Evolutionary conservation across 176 grass and related monocot genomes (phyloP).

Genomic region (Areca catechu): DNA sequence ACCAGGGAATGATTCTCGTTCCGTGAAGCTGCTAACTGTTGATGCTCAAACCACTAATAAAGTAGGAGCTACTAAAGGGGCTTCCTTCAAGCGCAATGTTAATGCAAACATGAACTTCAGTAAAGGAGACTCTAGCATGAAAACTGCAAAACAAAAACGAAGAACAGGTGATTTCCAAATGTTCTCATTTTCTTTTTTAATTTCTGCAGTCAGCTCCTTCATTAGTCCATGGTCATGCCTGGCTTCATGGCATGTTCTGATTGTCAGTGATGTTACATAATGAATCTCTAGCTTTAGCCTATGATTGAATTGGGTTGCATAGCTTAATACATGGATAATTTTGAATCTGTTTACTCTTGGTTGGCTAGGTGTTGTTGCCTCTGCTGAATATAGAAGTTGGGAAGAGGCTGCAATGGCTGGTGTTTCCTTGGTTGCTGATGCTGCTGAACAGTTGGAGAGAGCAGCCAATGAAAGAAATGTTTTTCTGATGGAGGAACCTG

Average conservation of each 20-base stretch:
- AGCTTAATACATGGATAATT: too few species aligned
- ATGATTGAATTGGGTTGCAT: too few species aligned
- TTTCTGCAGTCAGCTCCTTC: too few species aligned
- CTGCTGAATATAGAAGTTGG: conserved; percentile 85
- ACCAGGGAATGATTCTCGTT: conserved; percentile 41
- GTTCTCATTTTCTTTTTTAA: too few species aligned
- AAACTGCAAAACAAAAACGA: conserved; percentile 81
- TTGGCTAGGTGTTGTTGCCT: conserved; percentile 44
- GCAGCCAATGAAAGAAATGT: conserved; percentile 27
- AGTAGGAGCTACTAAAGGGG: conserved; percentile 46
- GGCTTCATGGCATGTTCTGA: too few species aligned
- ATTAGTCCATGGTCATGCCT: too few species aligned
- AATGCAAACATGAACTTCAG: conserved; percentile 44
- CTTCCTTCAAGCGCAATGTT: conserved; percentile 36
- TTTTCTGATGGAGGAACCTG: conserved; percentile 9
- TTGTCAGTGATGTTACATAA: too few species aligned
- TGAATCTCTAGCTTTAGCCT: too few species aligned
- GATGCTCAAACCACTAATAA: conserved; percentile 54
- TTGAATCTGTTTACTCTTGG: too few species aligned
- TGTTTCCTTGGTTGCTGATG: conserved; percentile 99
- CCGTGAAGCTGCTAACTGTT: conserved; percentile 40
- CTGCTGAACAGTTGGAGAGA: conserved; percentile 87
- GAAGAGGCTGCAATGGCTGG: conserved; percentile 93
- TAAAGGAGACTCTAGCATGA: conserved; percentile 60
- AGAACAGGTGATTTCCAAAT: conserved; percentile 50